Base-by-base conservation (phyloP, 2,329 filamentous ascomycete genomes). In the Colletotrichum sp. region DNA sequence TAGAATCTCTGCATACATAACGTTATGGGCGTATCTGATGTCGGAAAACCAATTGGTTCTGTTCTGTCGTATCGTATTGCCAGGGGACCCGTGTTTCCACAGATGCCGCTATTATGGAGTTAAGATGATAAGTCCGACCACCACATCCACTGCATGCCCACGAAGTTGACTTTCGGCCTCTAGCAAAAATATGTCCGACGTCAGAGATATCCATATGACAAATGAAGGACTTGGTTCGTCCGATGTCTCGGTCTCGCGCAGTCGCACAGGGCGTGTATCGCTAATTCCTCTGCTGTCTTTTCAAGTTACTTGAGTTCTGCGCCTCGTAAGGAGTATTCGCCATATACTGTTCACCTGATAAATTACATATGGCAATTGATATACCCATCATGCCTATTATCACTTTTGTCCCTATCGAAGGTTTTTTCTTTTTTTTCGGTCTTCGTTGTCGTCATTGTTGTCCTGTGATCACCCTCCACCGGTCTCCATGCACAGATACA, bases 351-450 rank as follows among this genome's bases (percentile, higher is more conserved):
- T 6, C 18, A 10, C 8, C 18, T n/a, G 0, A 44, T 44, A 6
- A 3, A n/a, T n/a, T 10, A 44, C 3, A 10, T 2, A 10, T 44
- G 2, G 18, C 4, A n/a, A 6, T 18, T 12, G 2, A 2, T 10
- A n/a, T 3, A 3, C 2, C 39, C 3, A 44, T n/a, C 5, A 44
- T n/a, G 0, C 0, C 4, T n/a, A n/a, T n/a, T 44, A 3, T 18
- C 9, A 6, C 18, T 44, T 10, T n/a, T 44, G 18, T 39, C 36
- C 4, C 26, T 28, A 28, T 26, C 26, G 26, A 26, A 26, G 26
- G 26, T 26, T 26, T 26, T 26, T 26, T 26, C 26, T 26, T 26
- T 26, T 6, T 28, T 28, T 32, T 32, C 30, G 30, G 8, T 12
- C 18, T n/a, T 49, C 18, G 9, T n/a, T 49, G 8, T n/a, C 18